phyloP scores from a whole-genome alignment of 1,284 basidiomycete species.

The Boletus hoseneyae region DNA sequence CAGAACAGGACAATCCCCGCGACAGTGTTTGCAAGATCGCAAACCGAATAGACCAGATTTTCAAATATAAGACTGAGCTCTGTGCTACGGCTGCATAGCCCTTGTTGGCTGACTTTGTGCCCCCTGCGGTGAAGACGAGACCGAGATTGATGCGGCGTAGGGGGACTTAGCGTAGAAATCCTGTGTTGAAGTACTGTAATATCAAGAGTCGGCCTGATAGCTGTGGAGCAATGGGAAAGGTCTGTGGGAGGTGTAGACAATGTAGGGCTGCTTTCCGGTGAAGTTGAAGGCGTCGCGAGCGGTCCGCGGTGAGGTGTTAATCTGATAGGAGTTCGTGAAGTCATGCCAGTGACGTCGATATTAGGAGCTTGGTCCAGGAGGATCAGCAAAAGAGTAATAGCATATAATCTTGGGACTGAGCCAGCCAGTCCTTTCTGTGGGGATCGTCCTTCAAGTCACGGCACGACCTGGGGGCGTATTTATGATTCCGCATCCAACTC shows the following conservation, averaged over 20 bases:
- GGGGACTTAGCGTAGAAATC: constrained; percentile 10
- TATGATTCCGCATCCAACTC: constrained; percentile 18
- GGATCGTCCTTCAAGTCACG: constrained; percentile 11
- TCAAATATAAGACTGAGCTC: constrained; percentile 6
- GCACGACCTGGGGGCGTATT: constrained; percentile 15
- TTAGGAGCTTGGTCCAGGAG: constrained; percentile 17
- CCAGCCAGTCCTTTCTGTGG: constrained; percentile 28
- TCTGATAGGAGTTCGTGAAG: constrained; percentile 29
- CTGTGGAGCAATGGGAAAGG: constrained; percentile 9
- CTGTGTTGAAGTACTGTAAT: constrained; percentile 8
- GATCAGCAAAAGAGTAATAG: constrained; percentile 21
- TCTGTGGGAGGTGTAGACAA: constrained; percentile 18
- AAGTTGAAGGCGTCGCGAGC: constrained; percentile 27
- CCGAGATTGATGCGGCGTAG: not conserved
- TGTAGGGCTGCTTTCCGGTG: constrained; percentile 22
- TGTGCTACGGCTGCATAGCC: not conserved
- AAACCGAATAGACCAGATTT: constrained; percentile 5
- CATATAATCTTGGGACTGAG: constrained; percentile 26
- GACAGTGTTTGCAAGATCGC: constrained; percentile 18
- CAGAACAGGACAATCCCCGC: constrained; percentile 21
- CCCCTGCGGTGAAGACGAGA: not conserved
- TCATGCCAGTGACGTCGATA: constrained; percentile 24
- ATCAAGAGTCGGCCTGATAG: constrained; percentile 13
- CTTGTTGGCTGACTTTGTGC: not conserved
- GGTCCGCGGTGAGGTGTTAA: constrained; percentile 29